phyloP scores from a whole-genome alignment of 768 basidiomycete genomes.

The Hypholoma sublateritium region DNA sequence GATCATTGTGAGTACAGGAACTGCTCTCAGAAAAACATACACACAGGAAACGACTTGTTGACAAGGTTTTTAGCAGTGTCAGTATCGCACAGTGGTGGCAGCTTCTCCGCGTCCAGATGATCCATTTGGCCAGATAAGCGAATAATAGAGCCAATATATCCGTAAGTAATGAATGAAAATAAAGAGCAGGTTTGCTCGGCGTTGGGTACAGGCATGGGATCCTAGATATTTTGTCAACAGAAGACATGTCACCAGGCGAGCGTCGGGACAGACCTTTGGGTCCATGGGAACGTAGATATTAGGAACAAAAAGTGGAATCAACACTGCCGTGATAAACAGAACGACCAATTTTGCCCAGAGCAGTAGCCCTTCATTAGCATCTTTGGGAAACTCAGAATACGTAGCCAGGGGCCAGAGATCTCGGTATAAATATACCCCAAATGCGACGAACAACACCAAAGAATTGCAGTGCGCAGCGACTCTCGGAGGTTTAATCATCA shows the following conservation, averaged over 20 bases:
- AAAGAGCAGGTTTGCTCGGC: constrained; percentile 51
- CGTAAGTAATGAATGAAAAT: constrained; percentile 41
- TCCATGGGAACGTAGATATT: constrained; percentile 53
- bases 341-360: constrained; percentile 25
- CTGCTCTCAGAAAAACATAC: constrained; percentile 18
- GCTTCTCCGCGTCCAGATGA: constrained; percentile 46
- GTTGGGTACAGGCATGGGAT: constrained; percentile 29
- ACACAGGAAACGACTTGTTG: constrained; percentile 10
- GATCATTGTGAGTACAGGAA: neutral
- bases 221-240: constrained; percentile 15
- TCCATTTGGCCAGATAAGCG: constrained; percentile 36
- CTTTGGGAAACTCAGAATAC: constrained; percentile 40
- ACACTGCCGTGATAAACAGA: constrained; percentile 39
- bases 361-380: constrained; percentile 30
- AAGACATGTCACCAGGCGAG: neutral
- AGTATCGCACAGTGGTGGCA: constrained; percentile 62
- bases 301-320: constrained; percentile 54
- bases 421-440: constrained; percentile 49
- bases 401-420: constrained; percentile 58
- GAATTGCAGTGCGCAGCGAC: constrained; percentile 5
- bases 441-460: constrained; percentile 34
- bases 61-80: constrained; percentile 33
- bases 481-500: neutral
- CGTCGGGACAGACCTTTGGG: constrained; percentile 28
- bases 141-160: constrained; percentile 52